Percentiles rank a stretch among this genome's conserved stretches.
Conservation (phyloP, 2,329 filamentous ascomycete genomes). For the Onygenales sp. region DNA sequence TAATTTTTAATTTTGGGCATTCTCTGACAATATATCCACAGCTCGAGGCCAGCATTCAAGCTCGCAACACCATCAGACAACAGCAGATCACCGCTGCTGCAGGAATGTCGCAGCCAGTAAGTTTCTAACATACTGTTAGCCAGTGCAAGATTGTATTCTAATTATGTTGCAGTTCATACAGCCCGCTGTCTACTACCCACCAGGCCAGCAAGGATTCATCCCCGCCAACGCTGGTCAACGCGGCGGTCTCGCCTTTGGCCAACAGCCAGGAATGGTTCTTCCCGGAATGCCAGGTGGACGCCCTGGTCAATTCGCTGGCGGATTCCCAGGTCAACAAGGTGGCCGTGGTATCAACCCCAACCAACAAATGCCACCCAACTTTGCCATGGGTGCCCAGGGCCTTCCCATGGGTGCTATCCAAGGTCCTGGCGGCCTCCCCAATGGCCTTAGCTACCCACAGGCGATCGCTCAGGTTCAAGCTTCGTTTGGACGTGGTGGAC, state of each 20-base stretch:
- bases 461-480: constrained; percentile 75
- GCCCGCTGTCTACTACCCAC: constrained; percentile 83
- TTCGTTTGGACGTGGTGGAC: constrained; percentile 56
- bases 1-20: neutral
- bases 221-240: constrained; percentile 43
- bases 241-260: constrained; percentile 54
- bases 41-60: constrained; percentile 98
- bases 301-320: constrained; percentile 73
- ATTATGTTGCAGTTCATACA: constrained; percentile 58
- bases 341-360: constrained; percentile 75
- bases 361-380: constrained; percentile 81
- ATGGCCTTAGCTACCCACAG: constrained; percentile 70
- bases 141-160: neutral
- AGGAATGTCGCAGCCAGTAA: constrained; percentile 62
- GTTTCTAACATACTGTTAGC: constrained; percentile 13
- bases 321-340: constrained; percentile 73
- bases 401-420: constrained; percentile 50
- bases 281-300: constrained; percentile 70
- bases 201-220: constrained; percentile 54
- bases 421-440: constrained; percentile 59
- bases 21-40: constrained; percentile 9
- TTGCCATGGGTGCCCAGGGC: constrained; percentile 65
- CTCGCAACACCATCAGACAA: constrained; percentile 96
- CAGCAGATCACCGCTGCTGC: constrained; percentile 90
- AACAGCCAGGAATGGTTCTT: constrained; percentile 44